Conservation (phyloP, 371 early-diverging fungal species). For the Actinomucor elegans region DNA sequence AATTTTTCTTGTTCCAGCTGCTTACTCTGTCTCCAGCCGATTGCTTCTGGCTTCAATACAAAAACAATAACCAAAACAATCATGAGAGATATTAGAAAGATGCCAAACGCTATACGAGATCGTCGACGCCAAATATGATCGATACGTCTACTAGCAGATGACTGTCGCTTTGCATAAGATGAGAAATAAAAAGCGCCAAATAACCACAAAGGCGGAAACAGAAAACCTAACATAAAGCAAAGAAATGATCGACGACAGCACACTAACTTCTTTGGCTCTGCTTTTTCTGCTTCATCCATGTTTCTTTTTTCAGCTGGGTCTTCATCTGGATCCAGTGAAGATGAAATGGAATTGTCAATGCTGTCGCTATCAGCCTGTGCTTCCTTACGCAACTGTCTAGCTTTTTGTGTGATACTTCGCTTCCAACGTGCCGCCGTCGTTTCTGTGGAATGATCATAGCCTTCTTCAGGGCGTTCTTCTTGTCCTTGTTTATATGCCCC, state of each 20-base stretch:
- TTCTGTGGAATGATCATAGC: too few species aligned
- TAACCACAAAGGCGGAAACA: slow-evolving; percentile 28
- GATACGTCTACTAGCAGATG: slow-evolving; percentile 15
- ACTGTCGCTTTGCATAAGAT: slow-evolving; percentile 9
- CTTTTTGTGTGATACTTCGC: slow-evolving; percentile 6
- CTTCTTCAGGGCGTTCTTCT: background rate
- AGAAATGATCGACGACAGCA: slow-evolving; percentile 13
- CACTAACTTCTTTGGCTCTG: background rate
- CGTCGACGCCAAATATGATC: slow-evolving; percentile 25
- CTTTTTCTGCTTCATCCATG: background rate
- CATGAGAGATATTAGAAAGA: slow-evolving; percentile 10
- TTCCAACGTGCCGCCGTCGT: slow-evolving; percentile 12
- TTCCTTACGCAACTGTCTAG: slow-evolving; percentile 12
- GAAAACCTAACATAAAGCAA: slow-evolving; percentile 22
- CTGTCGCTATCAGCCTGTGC: background rate
- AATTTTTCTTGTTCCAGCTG: too few species aligned
- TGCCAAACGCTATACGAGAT: slow-evolving; percentile 21
- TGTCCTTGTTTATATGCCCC: background rate
- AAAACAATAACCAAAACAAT: slow-evolving; percentile 16
- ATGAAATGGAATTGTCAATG: background rate
- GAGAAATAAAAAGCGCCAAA: slow-evolving; percentile 18
- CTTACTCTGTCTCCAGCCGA: slow-evolving; percentile 24
- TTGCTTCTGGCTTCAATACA: slow-evolving; percentile 19
- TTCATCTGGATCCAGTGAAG: slow-evolving; percentile 3
- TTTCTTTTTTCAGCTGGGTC: background rate